phyloP scores from a whole-genome alignment of 345 rosid genomes.

The Physaria fendleri region DNA sequence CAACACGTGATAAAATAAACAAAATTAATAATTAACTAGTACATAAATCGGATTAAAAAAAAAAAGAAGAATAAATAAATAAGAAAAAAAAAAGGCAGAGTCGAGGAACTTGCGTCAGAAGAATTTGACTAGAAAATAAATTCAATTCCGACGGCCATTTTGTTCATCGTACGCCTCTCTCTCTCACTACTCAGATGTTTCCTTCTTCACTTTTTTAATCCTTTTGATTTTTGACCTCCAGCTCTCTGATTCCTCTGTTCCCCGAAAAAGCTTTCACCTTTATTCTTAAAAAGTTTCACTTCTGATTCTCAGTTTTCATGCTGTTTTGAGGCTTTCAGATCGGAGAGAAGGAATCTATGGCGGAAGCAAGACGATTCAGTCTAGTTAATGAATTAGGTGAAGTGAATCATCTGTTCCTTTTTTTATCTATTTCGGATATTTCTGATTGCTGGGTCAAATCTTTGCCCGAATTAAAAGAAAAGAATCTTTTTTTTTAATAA shows the following conservation, averaged over 20 bases:
- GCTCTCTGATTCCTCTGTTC: slow-evolving; percentile 15
- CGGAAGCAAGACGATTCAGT: slow-evolving; percentile 30
- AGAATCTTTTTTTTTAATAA: not conserved
- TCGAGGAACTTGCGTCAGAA: slow-evolving; percentile 30
- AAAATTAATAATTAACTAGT: not conserved
- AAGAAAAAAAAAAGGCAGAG: slow-evolving; percentile 11
- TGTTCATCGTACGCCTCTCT: slow-evolving; percentile 15
- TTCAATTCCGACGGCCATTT: slow-evolving; percentile 31
- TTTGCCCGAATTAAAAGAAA: not conserved
- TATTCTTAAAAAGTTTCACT: not conserved
- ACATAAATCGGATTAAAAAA: not conserved
- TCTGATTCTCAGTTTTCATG: slow-evolving; percentile 14
- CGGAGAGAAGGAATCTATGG: slow-evolving; percentile 21
- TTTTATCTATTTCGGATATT: not conserved
- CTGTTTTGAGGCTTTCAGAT: slow-evolving; percentile 20
- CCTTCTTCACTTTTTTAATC: slow-evolving; percentile 20
- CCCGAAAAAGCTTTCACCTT: slow-evolving; percentile 13
- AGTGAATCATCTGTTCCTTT: not conserved
- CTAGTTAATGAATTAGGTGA: slow-evolving; percentile 27
- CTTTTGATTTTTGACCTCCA: slow-evolving; percentile 13
- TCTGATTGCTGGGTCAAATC: not conserved
- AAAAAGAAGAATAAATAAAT: not conserved
- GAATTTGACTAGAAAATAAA: slow-evolving; percentile 24
- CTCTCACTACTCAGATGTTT: slow-evolving; percentile 31
- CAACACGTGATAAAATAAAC: slow-evolving; percentile 21